These are phyloP conservation scores for Gryganskiella cystojenkinii DNA, from an alignment of 192 early-diverging fungal genomes.

Conservation along the genomic window DNA sequence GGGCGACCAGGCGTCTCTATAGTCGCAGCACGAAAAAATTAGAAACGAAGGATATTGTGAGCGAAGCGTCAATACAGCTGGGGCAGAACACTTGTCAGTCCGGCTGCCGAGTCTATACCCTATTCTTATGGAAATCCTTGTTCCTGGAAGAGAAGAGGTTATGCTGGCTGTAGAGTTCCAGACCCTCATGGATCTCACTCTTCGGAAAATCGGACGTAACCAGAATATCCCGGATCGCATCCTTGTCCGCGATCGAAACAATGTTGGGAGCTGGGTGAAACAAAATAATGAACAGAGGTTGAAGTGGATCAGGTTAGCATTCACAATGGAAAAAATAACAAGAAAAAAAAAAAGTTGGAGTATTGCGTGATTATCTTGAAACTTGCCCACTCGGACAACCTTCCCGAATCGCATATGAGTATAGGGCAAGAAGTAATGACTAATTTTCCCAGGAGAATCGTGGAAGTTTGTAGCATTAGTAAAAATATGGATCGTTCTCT, in stretches of 20 bases:
- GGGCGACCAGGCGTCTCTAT: constrained; percentile 62
- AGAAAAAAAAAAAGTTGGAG: not conserved
- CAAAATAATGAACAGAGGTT: not conserved
- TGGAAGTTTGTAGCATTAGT: not conserved
- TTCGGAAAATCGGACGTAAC: constrained; percentile 28
- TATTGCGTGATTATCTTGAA: too few species aligned
- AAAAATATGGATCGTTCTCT: not conserved
- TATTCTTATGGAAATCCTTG: constrained; percentile 43
- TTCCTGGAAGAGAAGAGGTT: constrained; percentile 31
- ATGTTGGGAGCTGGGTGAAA: constrained; percentile 18
- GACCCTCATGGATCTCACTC: constrained; percentile 31
- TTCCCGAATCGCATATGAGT: constrained; percentile 20
- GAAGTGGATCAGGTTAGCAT: not conserved
- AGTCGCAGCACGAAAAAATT: not conserved
- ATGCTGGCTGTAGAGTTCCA: constrained; percentile 31
- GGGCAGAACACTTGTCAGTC: too few species aligned
- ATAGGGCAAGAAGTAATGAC: constrained; percentile 30
- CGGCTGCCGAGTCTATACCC: constrained; percentile 2
- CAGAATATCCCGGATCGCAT: constrained; percentile 27
- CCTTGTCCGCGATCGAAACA: constrained; percentile 33
- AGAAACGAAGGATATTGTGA: not conserved
- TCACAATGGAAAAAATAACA: not conserved
- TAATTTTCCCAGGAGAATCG: not conserved
- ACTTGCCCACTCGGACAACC: constrained; percentile 41
- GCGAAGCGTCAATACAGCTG: too few species aligned